Evolutionary conservation across 1,139 yeast species (phyloP).

Genomic region (Candida sp.): DNA sequence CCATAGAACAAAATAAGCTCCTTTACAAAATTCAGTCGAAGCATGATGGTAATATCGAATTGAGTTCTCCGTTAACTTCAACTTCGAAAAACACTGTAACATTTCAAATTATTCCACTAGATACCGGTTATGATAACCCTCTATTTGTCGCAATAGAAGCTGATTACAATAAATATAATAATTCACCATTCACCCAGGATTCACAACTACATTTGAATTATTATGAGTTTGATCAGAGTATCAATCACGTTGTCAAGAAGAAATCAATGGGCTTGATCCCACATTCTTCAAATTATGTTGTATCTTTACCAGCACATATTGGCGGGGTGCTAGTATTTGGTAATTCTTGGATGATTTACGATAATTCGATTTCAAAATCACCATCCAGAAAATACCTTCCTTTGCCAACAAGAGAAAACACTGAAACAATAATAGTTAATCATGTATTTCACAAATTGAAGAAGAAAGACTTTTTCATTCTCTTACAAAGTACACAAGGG

Average conservation of each 20-base stretch:
- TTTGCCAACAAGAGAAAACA: slow-evolving; percentile 40
- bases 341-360: slow-evolving; percentile 25
- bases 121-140: slow-evolving; percentile 81
- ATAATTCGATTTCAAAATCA: slow-evolving; percentile 9
- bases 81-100: slow-evolving; percentile 52
- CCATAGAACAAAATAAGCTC: slow-evolving; percentile 70
- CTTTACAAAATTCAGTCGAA: slow-evolving; percentile 43
- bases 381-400: slow-evolving; percentile 20
- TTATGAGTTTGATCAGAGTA: slow-evolving; percentile 83
- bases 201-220: slow-evolving; percentile 40
- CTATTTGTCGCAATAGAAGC: slow-evolving; percentile 76
- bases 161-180: slow-evolving; percentile 33
- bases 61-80: slow-evolving; percentile 77
- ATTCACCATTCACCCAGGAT: slow-evolving; percentile 15
- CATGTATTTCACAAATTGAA: slow-evolving; percentile 63
- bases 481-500: slow-evolving; percentile 70
- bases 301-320: slow-evolving; percentile 31
- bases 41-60: slow-evolving; percentile 37
- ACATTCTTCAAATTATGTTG: slow-evolving; percentile 23
- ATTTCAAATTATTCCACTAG: slow-evolving; percentile 55
- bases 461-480: slow-evolving; percentile 61
- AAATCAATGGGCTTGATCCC: slow-evolving; percentile 42
- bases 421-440: slow-evolving; percentile 41
- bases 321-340: slow-evolving; percentile 43
- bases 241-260: slow-evolving; percentile 63